phyloP scores from a whole-genome alignment of 1,139 yeast genomes.

The Lipomyces yarrowii region DNA sequence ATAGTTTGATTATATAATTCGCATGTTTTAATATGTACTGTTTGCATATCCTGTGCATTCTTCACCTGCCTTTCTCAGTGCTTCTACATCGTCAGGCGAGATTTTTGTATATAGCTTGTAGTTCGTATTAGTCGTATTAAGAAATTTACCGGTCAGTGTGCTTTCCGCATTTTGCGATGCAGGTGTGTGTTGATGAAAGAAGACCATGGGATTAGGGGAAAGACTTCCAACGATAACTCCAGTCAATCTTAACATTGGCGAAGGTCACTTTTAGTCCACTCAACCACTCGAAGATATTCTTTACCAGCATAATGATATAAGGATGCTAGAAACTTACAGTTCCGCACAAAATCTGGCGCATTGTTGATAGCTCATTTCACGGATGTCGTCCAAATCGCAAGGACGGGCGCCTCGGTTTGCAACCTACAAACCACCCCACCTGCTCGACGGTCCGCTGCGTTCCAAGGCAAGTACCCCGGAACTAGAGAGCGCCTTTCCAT shows the following conservation, averaged over 20 bases:
- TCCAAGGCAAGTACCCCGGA: background rate
- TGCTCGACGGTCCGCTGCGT: background rate
- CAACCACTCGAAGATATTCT: background rate
- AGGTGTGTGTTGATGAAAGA: background rate
- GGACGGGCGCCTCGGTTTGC: background rate
- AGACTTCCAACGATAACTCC: background rate
- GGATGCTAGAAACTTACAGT: background rate
- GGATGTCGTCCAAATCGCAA: background rate
- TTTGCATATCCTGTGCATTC: background rate
- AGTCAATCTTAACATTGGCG: background rate
- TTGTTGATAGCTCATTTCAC: background rate
- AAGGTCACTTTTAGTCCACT: background rate
- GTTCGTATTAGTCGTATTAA: background rate
- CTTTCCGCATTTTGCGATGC: too few relatives aligned
- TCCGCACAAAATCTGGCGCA: background rate
- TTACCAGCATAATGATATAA: background rate
- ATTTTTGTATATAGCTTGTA: background rate
- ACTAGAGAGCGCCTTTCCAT: background rate
- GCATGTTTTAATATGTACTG: background rate
- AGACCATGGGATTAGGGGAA: background rate
- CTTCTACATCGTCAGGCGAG: background rate
- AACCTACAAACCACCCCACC: background rate
- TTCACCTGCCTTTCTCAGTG: background rate
- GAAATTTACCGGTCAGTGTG: background rate
- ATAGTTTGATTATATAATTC: slow-evolving; percentile 7